Base-by-base conservation (phyloP, 257 asterid species). In the Cordia subcordata region DNA sequence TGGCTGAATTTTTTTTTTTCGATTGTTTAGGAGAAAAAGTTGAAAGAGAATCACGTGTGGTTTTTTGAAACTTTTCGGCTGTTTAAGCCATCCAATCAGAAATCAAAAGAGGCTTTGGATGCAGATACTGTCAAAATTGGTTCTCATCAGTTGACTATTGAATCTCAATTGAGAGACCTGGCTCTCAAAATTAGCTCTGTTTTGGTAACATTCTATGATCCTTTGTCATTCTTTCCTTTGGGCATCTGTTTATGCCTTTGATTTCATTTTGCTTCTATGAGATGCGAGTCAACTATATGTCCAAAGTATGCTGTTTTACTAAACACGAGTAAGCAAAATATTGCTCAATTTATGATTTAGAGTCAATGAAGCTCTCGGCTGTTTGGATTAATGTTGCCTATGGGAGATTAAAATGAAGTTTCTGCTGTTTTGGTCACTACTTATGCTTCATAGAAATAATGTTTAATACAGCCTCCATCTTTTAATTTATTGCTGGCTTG, bases 71-170 rank as follows among this genome's bases (percentile, higher is more conserved):
- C 95, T 15, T 52, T 75, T 16, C 60, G 69, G 23, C 65, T 57
- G 61, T 93, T 89, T 80, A 89, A 80, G 82, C 61, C 76, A 17
- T 85, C 97, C 10, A 84, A 68, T 74, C 82, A 61, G 73, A 84
- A 83, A 65, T 89, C 99, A 0, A 85, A 77, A 72, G 94, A 89
- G 66, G 99, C 97, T 10, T 68, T 89, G 76, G 84, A 86, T 44
- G 79, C 95, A 0, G 23, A 35, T 11, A 63, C 61, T 51, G 54
- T 93, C 45, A 86, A 83, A 68, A 75, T 89, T 53, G 97, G 89
- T 23, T 55, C 70, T n/a, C 84, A 69, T 21, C 87, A 82, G 77
- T 60, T 93, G 68, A 74, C 47, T 59, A 62, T 89, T 32, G 71
- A 83, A 54, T 74, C 81, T 19, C 82, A 77, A 47, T 74, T 82